Evolutionary conservation across 1,284 basidiomycete genomes (phyloP).

Genomic region (Cryptococcus hybrid): DNA sequence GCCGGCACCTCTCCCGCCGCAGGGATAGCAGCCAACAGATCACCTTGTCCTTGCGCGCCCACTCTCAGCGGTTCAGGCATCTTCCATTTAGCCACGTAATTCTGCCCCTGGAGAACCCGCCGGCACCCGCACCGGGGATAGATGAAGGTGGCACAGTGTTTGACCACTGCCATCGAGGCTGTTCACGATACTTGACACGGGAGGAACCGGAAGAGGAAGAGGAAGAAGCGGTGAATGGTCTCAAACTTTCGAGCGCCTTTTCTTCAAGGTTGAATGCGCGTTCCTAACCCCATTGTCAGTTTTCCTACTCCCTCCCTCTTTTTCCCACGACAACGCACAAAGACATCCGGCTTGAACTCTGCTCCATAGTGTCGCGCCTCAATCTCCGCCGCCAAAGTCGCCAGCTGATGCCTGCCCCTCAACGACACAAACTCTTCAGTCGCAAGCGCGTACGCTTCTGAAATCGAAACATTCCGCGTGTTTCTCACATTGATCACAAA

Average conservation of each 20-base stretch:
- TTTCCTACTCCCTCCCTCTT: background rate
- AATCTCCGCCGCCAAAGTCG: conserved; percentile 68
- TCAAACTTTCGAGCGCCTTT: conserved; percentile 19
- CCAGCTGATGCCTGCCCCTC: conserved; percentile 77
- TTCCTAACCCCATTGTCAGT: conserved; percentile 17
- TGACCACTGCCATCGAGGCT: conserved; percentile 38
- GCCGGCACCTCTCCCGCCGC: conserved; percentile 6
- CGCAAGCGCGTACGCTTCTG: conserved; percentile 74
- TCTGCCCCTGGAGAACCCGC: conserved; percentile 32
- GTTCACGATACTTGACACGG: conserved; percentile 22
- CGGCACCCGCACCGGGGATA: conserved; percentile 3
- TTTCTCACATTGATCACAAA: conserved; percentile 78
- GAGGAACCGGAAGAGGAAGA: conserved; percentile 5
- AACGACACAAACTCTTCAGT: conserved; percentile 84
- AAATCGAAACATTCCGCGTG: conserved; percentile 60
- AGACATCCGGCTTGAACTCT: conserved; percentile 9
- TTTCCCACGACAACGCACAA: background rate
- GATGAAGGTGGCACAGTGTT: conserved; percentile 18
- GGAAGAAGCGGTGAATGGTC: background rate
- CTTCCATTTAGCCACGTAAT: conserved; percentile 40
- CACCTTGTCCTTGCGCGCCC: conserved; percentile 2
- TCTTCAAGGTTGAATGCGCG: conserved; percentile 34
- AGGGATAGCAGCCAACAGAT: conserved; percentile 8
- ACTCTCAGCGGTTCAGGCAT: conserved; percentile 22
- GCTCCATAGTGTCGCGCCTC: conserved; percentile 75